Evolutionary conservation across 805 yeast species (phyloP), one percentile per base, ranked within the genome.

Genomic region (Candida adriatica): DNA sequence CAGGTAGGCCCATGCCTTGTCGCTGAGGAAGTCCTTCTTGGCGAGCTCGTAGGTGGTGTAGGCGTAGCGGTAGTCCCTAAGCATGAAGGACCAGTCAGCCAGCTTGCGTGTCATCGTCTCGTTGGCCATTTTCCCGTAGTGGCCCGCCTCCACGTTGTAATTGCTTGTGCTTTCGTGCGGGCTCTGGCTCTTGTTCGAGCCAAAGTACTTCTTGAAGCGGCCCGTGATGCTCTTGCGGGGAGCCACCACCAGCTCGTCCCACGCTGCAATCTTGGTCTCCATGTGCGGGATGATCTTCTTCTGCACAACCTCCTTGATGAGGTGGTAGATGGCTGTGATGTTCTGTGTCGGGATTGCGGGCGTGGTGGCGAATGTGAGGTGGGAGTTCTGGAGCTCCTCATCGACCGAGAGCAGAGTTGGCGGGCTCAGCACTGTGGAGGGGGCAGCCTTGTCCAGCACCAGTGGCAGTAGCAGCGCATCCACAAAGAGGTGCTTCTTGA

Each of bases 71-170:
- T 81, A 90, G 59, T 92, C 96, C 22, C 87, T 72, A n/a, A 88
- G 58, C 76, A 92, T 84, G 48, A 90, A 75, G 6, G 87, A 76
- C 85, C 94, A 85, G 54, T 92, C 98, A 0, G 94, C 97, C 17
- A 90, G 61, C 49, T 82, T 80, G 30, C 97, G 64, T 17, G 87
- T 66, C 26, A 73, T 66, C 50, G 84, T 81, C 45, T 86, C 96
- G 1, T 78, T 68, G 0, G 86, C 64, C 3, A 70, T 62, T 8
- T 74, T 71, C 26, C 70, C 58, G 49, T 86, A 87, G 43, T 64
- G 73, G 15, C 77, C 79, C 26, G 66, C 73, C 4, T 58, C 60
- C 5, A 61, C 42, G 48, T 71, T 72, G 55, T 68, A 84, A 30
- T 58, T 52, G 19, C 62, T 42, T 6, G 52, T 42, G 9, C 43